Percentiles rank a stretch among this genome's conserved stretches.
Evolutionary conservation across 192 early-diverging fungal genomes (phyloP).

Genomic region (Umbelopsis sp.): DNA sequence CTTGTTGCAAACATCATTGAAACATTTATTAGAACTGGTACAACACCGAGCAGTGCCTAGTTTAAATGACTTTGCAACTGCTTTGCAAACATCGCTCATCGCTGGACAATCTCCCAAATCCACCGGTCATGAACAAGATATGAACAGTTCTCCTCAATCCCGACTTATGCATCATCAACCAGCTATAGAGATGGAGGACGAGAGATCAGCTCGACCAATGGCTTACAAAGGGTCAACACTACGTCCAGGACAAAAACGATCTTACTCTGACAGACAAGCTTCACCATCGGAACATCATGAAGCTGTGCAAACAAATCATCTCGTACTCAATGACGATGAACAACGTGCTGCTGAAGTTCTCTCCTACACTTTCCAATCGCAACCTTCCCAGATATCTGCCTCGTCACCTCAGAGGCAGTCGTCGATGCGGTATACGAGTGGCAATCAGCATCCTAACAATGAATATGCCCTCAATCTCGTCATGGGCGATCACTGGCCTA

Average conservation of each 20-base stretch:
- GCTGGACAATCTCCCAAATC: background rate
- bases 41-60: background rate
- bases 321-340: constrained; percentile 3
- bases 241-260: constrained; percentile 1
- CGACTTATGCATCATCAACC: background rate
- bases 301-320: background rate
- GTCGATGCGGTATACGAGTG: constrained; percentile 10
- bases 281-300: background rate
- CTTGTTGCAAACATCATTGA: background rate
- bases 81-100: background rate
- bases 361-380: background rate
- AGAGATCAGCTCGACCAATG: background rate
- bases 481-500: constrained; percentile 8
- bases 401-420: constrained; percentile 2
- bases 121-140: background rate
- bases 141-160: background rate
- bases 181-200: background rate
- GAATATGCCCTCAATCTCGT: constrained; percentile 4
- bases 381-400: background rate
- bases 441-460: background rate
- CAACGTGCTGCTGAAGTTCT: constrained; percentile 7
- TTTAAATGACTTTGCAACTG: background rate
- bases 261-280: constrained; percentile 11
- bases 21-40: background rate
- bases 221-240: background rate